Evolutionary conservation across 306 rosid genomes (phyloP), one percentile per base, ranked within the genome.

Genomic region (Coriaria nepalensis): DNA sequence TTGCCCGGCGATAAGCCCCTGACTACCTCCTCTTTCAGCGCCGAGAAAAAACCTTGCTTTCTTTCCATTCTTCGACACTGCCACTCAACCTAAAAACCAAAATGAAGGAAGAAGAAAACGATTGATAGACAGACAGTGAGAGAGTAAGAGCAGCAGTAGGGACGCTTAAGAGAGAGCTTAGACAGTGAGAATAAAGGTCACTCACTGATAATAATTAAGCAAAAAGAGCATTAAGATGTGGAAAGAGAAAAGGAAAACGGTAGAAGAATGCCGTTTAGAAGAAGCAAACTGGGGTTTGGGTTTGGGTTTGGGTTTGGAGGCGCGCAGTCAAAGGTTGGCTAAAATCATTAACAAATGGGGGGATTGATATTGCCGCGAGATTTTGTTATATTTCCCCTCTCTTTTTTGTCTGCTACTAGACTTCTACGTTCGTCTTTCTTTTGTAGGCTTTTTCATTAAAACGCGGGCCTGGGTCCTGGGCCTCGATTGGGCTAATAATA

Each of bases 11-110:
- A 90, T 7, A 90, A 62, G 2, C 97, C 95, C 48, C 97, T 68
- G 8, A 79, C 92, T 5, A 84, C 93, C 51, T 90, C 97, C 0
- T 81, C 87, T 41, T 77, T 88, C 0, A 88, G 80, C 2, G 93
- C 72, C 10, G 90, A 78, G 42, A 84, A 88, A 61, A 88, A 88
- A 2, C 97, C 95, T 57, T 78, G 95, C 63, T 88, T 88, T 33
- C 80, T 69, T 67, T 88, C 97, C 97, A 88, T 87, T 34, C 45
- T 40, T 35, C 29, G 29, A 20, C 29, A 20, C 29, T 20, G 45
- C 63, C n/a, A 20, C 47, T 53, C 52, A 40, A 32, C 39, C 50
- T 53, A 42, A 10, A 8, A 37, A 48, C 20, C 36, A 13, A 10
- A 29, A 13, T 7, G 13, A 14, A 8, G 3, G 37, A 33, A 7